Percentiles rank a stretch among this genome's conserved stretches.
Evolutionary conservation across 1,139 yeast species (phyloP).

Genomic region (Debaryomyces coudertii): DNA sequence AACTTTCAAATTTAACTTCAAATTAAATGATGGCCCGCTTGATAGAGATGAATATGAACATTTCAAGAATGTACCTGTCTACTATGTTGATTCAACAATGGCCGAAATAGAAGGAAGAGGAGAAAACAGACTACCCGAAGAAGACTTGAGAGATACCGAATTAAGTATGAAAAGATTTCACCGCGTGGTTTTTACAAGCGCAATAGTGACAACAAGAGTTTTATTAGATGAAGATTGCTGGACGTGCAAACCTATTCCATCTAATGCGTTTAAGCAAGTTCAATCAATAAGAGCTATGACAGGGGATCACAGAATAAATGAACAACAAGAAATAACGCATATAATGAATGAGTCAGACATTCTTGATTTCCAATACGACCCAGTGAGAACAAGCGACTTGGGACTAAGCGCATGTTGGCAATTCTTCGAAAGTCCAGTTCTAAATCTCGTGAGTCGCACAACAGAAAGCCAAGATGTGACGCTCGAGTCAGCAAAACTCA

Average conservation of each 20-base stretch:
- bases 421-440: conserved; percentile 35
- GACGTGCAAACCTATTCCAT: conserved; percentile 50
- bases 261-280: conserved; percentile 52
- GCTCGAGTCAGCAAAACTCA: conserved; percentile 24
- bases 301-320: conserved; percentile 46
- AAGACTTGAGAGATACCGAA: conserved; percentile 5
- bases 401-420: conserved; percentile 52
- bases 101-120: conserved; percentile 27
- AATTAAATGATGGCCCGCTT: conserved; percentile 33
- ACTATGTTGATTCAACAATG: conserved; percentile 36
- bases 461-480: conserved; percentile 9
- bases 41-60: conserved; percentile 20
- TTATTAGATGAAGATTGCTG: conserved; percentile 56
- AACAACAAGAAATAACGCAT: conserved; percentile 26
- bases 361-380: conserved; percentile 39
- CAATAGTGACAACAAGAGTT: conserved; percentile 31
- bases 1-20: conserved; percentile 38
- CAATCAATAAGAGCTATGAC: conserved; percentile 49
- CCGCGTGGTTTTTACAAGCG: conserved; percentile 27
- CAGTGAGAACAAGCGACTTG: conserved; percentile 42
- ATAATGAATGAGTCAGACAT: conserved; percentile 41
- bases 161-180: conserved; percentile 21
- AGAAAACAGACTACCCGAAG: conserved; percentile 11
- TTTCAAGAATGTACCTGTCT: conserved; percentile 18
- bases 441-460: conserved; percentile 14